phyloP scores from a whole-genome alignment of 2,329 filamentous ascomycete genomes.

The Calonectria multiphialidica region DNA sequence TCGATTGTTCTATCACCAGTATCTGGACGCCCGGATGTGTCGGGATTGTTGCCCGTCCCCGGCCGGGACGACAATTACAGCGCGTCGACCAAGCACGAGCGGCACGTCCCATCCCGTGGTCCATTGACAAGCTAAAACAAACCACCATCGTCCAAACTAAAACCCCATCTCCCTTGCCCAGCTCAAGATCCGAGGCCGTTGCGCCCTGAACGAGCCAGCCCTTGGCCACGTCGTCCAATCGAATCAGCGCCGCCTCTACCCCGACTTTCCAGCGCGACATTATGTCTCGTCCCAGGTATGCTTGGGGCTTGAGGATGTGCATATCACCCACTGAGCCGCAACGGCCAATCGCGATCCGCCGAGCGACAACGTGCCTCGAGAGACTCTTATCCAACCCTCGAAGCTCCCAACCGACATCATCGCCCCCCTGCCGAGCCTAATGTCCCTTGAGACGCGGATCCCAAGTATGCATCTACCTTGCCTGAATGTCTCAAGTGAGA shows the following conservation, averaged over 20 bases:
- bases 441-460: constrained; percentile 19
- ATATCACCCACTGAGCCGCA: constrained; percentile 26
- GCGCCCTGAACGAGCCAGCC: constrained; percentile 13
- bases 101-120: constrained; percentile 40
- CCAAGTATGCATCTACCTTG: constrained; percentile 10
- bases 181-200: neutral
- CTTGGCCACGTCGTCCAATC: constrained; percentile 33
- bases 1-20: neutral
- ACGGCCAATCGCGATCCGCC: constrained; percentile 36
- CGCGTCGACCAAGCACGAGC: constrained; percentile 12
- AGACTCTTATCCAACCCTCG: constrained; percentile 27
- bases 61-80: neutral
- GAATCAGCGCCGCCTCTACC: constrained; percentile 28
- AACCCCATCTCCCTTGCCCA: constrained; percentile 16
- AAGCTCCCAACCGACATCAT: constrained; percentile 19
- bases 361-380: constrained; percentile 40
- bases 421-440: constrained; percentile 23
- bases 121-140: constrained; percentile 28
- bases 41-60: neutral
- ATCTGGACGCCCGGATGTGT: neutral
- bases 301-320: constrained; percentile 31
- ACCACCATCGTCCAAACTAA: constrained; percentile 24
- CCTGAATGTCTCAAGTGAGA: constrained; percentile 22
- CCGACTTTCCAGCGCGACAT: constrained; percentile 41
- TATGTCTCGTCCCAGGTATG: constrained; percentile 31